Conservation (phyloP, 805 yeast genomes). For the Hanseniaspora pseudoguilliermondii region DNA sequence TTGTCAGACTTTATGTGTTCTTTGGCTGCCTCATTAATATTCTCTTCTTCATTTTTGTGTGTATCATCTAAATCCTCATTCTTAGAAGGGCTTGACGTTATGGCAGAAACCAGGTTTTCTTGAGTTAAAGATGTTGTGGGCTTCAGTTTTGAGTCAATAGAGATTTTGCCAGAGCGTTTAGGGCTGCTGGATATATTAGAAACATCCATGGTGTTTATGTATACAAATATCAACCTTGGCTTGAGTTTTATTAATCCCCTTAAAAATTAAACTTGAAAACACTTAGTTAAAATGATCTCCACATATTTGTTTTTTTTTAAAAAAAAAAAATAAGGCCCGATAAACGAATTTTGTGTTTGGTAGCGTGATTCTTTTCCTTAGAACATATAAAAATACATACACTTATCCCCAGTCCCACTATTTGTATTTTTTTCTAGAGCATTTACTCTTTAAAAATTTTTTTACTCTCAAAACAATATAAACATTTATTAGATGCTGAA, state of each 20-base stretch:
- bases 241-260: background rate
- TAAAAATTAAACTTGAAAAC: background rate
- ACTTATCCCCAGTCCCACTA: too few species aligned
- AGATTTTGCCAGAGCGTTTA: background rate
- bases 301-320: too few species aligned
- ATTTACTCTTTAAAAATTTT: too few species aligned
- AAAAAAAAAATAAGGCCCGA: too few species aligned
- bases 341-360: too few species aligned
- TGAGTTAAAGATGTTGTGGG: background rate
- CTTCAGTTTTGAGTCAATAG: background rate
- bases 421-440: too few species aligned
- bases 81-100: background rate
- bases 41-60: background rate
- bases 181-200: background rate
- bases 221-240: background rate
- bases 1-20: background rate
- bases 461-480: too few species aligned
- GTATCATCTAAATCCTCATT: background rate
- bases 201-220: background rate
- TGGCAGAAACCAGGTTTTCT: background rate
- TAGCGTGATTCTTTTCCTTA: too few species aligned
- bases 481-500: too few species aligned
- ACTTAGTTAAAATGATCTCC: too few species aligned
- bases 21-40: background rate
- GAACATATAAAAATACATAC: too few species aligned